phyloP scores from a whole-genome alignment of 1,139 yeast species.

The Debaryomyces robertsiae region DNA sequence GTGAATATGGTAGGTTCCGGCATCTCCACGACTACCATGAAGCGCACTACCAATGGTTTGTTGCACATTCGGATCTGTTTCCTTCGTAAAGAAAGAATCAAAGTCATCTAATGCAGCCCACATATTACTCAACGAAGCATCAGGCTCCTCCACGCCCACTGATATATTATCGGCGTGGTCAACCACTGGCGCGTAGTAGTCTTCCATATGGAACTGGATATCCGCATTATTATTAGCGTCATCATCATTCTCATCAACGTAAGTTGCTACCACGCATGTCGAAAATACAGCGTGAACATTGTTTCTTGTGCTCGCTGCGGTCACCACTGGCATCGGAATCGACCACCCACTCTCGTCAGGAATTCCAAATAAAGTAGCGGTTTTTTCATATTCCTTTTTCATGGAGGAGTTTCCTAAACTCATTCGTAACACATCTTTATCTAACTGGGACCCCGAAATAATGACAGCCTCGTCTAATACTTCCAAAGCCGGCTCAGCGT shows the following conservation, averaged over 20 bases:
- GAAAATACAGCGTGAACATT: conserved; percentile 95
- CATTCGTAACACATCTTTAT: conserved; percentile 88
- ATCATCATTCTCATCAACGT: conserved; percentile 32
- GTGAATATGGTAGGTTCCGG: conserved; percentile 37
- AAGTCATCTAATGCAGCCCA: conserved; percentile 96
- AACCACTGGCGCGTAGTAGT: conserved; percentile 49
- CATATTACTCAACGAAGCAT: conserved; percentile 85
- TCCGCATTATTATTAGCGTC: conserved; percentile 39
- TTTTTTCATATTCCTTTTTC: conserved; percentile 78
- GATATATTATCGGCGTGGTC: conserved; percentile 40
- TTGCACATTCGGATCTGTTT: conserved; percentile 35
- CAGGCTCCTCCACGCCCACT: conserved; percentile 58
- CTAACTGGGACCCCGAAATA: conserved; percentile 89
- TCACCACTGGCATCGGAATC: conserved; percentile 89
- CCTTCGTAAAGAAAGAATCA: conserved; percentile 88
- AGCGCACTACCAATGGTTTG: conserved; percentile 9
- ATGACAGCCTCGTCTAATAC: conserved; percentile 84
- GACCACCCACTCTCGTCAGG: conserved; percentile 99
- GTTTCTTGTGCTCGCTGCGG: conserved; percentile 84
- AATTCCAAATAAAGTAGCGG: conserved; percentile 89
- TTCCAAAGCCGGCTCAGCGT: conserved; percentile 84
- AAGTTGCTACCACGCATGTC: conserved; percentile 58
- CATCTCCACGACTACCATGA: conserved; percentile 12
- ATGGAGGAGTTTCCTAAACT: conserved; percentile 81
- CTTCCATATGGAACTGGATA: conserved; percentile 68